These are phyloP conservation scores for Exophiala viscosa DNA, from an alignment of 2,329 filamentous ascomycete species.

Conservation along the genomic window DNA sequence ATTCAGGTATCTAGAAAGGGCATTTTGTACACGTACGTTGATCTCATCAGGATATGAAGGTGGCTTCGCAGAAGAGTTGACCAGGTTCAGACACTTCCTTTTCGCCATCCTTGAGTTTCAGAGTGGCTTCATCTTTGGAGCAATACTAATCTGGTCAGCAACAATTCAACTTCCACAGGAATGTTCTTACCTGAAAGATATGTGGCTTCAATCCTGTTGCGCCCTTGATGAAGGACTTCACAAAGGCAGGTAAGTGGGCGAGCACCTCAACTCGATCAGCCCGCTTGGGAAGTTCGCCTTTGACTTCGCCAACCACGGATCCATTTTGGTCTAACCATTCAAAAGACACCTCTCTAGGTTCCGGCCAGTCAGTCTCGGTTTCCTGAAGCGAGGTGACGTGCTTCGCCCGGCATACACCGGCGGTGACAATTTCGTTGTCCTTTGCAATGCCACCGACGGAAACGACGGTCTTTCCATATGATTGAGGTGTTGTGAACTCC, in stretches of 20 bases:
- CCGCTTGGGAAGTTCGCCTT: constrained; percentile 64
- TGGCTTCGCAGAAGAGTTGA: constrained; percentile 78
- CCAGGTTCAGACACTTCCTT: constrained; percentile 76
- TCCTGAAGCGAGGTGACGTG: constrained; percentile 71
- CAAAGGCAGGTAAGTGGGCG: constrained; percentile 90
- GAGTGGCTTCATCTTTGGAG: constrained; percentile 60
- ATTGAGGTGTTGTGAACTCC: constrained; percentile 91
- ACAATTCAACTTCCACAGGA: neutral
- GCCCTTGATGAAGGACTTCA: constrained; percentile 87
- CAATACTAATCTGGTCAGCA: constrained; percentile 58
- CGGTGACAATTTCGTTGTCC: constrained; percentile 74
- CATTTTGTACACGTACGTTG: constrained; percentile 1
- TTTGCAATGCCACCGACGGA: constrained; percentile 75
- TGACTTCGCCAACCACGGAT: constrained; percentile 66
- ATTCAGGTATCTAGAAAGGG: constrained; percentile 13
- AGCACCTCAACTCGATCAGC: constrained; percentile 89
- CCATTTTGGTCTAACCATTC: constrained; percentile 74
- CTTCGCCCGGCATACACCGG: constrained; percentile 62
- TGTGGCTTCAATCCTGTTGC: constrained; percentile 93
- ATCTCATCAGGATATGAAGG: constrained; percentile 72
- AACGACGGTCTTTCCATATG: constrained; percentile 82
- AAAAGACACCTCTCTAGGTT: constrained; percentile 71
- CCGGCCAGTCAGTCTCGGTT: constrained; percentile 79
- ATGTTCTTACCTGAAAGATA: constrained; percentile 81
- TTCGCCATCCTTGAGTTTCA: constrained; percentile 84